Base-by-base conservation (phyloP, 2,329 filamentous ascomycete species). In the Lecanoromycetidae sp. region DNA sequence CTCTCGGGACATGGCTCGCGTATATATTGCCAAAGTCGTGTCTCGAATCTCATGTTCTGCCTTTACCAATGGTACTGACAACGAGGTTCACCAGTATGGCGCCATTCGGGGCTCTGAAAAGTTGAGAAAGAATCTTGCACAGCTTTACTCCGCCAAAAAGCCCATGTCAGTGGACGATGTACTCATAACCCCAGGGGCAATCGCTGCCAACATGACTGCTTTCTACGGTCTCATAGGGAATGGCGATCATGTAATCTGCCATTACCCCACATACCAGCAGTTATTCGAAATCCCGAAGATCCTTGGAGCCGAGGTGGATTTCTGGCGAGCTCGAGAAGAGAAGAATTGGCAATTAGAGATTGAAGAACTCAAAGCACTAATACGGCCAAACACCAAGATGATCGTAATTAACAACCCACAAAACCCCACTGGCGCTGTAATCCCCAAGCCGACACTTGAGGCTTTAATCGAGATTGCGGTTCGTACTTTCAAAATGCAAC, bases 181-280 rank as follows among this genome's bases (percentile, higher is more conserved):
- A 33, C 63, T 93, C 44, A 79, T 90, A 49, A 86, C 84, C 0
- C 77, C 82, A 25, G 87, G 87, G 8, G 86, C 85, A 12, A 93
- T 93, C 42, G 73, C 77, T 5, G 87, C 86, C n/a, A 94, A 94
- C 59, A 85, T 87, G 56, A 66, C 91, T n/a, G 67, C 80, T 2
- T 73, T 91, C 6, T 88, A 88, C 61, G 71, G 80, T 1, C 69
- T 91, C 5, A 60, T 91, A 2, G 76, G 77, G 0, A 76, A 79
- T 0, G 83, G 80, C 1, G 85, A 94, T 59, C 87, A 94, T 70
- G 82, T 90, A 38, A 75, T 94, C 49, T 91, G 84, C 58, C 83
- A 91, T 49, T 85, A 87, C 60, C 87, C 87, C 10, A 90, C 85
- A 1, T 93, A 91, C 57, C 84, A 91, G 61, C 85, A 91, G 57